Evolutionary conservation across 352 stramenopile species (phyloP).

Genomic region (Pythium volutum): DNA sequence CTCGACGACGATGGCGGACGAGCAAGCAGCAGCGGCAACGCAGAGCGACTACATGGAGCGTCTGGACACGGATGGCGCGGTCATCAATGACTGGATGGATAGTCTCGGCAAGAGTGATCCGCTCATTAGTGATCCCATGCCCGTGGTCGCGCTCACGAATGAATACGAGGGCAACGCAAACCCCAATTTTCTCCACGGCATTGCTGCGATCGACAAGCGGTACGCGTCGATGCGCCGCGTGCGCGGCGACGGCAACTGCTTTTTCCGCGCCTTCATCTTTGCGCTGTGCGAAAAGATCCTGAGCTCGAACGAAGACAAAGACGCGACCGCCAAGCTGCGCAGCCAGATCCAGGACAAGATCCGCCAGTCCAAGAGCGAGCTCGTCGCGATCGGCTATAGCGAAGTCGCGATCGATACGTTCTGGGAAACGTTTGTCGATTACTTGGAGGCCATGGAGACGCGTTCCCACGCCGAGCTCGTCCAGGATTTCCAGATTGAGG

Average conservation of each 20-base stretch:
- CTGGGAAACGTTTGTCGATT: slow-evolving; percentile 92
- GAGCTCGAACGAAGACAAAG: slow-evolving; percentile 21
- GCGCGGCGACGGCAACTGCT: slow-evolving; percentile 90
- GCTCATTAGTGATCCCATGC: slow-evolving; percentile 58
- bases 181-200: slow-evolving; percentile 66
- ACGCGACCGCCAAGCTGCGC: slow-evolving; percentile 30
- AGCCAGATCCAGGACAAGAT: slow-evolving; percentile 56
- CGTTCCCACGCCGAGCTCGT: slow-evolving; percentile 66
- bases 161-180: slow-evolving; percentile 79
- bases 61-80: background rate
- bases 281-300: slow-evolving; percentile 80
- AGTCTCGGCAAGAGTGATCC: slow-evolving; percentile 20
- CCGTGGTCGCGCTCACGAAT: slow-evolving; percentile 49
- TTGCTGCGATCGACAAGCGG: slow-evolving; percentile 52
- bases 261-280: slow-evolving; percentile 91
- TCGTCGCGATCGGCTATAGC: slow-evolving; percentile 87
- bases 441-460: slow-evolving; percentile 75
- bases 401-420: slow-evolving; percentile 92
- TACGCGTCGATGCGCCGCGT: slow-evolving; percentile 83
- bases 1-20: slow-evolving; percentile 9
- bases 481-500: slow-evolving; percentile 83
- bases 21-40: background rate
- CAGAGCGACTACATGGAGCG: slow-evolving; percentile 10
- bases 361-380: slow-evolving; percentile 59
- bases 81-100: slow-evolving; percentile 24